A percentile compares a stretch with the other conserved stretches of the same genome.
Evolutionary conservation across 2,329 filamentous ascomycete species (phyloP).

Genomic region (Pseudocercospora fijiensis): DNA sequence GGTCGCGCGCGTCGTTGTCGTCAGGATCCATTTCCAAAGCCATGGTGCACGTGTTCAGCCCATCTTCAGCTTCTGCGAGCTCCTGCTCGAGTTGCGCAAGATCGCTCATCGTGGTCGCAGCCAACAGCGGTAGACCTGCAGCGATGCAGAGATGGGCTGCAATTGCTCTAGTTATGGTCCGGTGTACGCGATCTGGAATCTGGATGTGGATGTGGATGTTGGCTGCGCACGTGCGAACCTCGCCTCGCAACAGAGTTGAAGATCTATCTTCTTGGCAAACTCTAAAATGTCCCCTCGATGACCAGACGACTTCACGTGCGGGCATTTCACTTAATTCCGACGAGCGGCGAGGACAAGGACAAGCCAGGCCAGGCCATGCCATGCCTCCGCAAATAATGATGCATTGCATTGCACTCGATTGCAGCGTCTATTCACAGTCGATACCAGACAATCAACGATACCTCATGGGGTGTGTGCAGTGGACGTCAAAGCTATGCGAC

Average conservation of each 20-base stretch:
- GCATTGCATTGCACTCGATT: background rate
- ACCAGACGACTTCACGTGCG: background rate
- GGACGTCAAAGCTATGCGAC: background rate
- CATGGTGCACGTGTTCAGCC: conserved; percentile 30
- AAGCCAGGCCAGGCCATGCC: too few species aligned
- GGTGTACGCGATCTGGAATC: background rate
- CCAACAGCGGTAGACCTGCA: background rate
- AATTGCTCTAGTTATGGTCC: background rate
- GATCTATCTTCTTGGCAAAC: background rate
- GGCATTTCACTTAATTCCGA: background rate
- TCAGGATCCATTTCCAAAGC: conserved; percentile 60
- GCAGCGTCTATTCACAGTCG: background rate
- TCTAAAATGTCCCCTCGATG: background rate
- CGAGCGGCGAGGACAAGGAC: too few species aligned
- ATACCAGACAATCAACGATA: too few species aligned
- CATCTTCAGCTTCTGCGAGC: conserved; percentile 58
- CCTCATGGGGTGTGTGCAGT: too few species aligned
- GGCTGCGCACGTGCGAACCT: background rate
- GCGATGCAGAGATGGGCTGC: background rate
- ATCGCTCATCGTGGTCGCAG: conserved; percentile 42
- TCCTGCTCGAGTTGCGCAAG: conserved; percentile 75
- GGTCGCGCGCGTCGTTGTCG: conserved; percentile 71
- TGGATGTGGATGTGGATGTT: background rate
- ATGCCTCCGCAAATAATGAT: too few species aligned
- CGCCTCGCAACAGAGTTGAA: background rate